Evolutionary conservation across 1,284 basidiomycete genomes (phyloP).

Genomic region (Meripilus lineatus): DNA sequence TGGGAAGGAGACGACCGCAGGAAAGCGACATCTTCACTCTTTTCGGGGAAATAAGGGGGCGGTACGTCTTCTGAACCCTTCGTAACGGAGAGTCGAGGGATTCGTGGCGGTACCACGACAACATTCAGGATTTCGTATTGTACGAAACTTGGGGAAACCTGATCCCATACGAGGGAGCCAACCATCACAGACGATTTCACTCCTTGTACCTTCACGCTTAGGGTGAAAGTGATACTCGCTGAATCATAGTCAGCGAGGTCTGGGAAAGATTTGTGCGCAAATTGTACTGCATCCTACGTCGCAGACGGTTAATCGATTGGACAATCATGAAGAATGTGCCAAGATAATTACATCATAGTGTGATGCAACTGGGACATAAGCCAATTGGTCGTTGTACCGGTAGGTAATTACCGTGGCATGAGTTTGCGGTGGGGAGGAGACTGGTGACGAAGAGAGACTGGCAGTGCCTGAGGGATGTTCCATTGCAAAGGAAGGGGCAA

Average conservation of each 20-base stretch:
- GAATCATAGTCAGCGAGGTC: constrained; percentile 36
- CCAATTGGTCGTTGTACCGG: constrained; percentile 37
- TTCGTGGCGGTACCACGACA: too few species aligned
- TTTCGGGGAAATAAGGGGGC: constrained; percentile 12
- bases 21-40: background rate
- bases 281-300: constrained; percentile 56
- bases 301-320: too few species aligned
- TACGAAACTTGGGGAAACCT: constrained; percentile 37
- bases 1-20: constrained; percentile 7
- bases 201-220: constrained; percentile 31
- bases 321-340: constrained; percentile 12
- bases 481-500: too few species aligned
- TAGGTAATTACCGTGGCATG: too few species aligned
- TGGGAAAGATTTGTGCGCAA: constrained; percentile 44
- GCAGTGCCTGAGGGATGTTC: too few species aligned
- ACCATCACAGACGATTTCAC: constrained; percentile 40
- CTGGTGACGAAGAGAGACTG: too few species aligned
- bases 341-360: too few species aligned
- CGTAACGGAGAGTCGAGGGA: constrained; percentile 14
- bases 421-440: too few species aligned
- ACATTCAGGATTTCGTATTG: constrained; percentile 55
- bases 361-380: constrained; percentile 51
- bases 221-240: constrained; percentile 42
- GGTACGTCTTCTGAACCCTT: constrained; percentile 11
- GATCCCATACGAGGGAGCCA: constrained; percentile 51